Base-by-base conservation (phyloP, 257 asterid genomes). In the Penstemon davidsonii region DNA sequence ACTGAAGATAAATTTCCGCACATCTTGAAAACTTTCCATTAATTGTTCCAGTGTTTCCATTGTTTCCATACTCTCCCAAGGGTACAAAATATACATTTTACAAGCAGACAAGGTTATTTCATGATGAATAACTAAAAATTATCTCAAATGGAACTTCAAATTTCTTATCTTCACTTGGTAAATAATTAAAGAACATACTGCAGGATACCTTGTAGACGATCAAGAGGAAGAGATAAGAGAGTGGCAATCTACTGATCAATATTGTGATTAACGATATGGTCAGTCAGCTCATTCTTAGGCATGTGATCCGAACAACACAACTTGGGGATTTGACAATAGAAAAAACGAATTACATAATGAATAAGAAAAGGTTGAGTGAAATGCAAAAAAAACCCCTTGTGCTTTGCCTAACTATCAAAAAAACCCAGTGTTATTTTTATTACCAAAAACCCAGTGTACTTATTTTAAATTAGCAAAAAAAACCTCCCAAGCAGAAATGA, bases 301-400 rank as follows among this genome's bases (percentile, higher is more conserved):
- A 43, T 15, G 61, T 38, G 69, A 38, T 33, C 56, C 57, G 67
- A 77, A 77, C 7, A 18, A 60, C 50, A 40, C n/a, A 53, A 8
- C 45, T 55, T 19, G 44, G 33, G 10, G 4, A 55, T 41, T 13
- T 2, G 13, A 13, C 39, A 7, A 4, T 38, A 19, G 45, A 45
- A 18, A 41, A 5, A 55, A 37, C 7, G 40, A 67, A 18, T 61
- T 61, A 15, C 33, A 25, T 25, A 25, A 25, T 25, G 33, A 25
- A 25, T 25, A 25, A 25, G 33, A 25, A 25, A 25, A 25, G 33
- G 33, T 25, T 25, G 33, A 25, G 33, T 25, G 33, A 25, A 25
- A 25, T 25, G 33, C 33, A 25, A 25, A 25, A 25, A 25, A 25
- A 25, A 15, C 0, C 33, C 33, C 33, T 25, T 25, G 33, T 25